These are phyloP conservation scores for Ricinus communis DNA, from an alignment of 345 rosid genomes.

Conservation along the genomic window DNA sequence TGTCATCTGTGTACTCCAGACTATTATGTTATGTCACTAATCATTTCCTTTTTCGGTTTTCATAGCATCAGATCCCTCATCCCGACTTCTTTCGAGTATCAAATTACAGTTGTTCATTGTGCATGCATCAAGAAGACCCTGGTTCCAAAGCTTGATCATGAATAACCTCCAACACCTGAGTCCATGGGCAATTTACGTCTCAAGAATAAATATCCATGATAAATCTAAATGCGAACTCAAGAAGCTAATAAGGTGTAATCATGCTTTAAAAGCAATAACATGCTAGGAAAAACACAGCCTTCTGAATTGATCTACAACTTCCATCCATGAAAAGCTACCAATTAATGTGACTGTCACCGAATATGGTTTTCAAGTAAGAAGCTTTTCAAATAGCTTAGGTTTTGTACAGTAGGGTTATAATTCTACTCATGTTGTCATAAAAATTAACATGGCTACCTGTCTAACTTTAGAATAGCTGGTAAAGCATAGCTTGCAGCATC, in stretches of 20 bases:
- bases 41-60: slow-evolving; percentile 17
- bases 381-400: too few species aligned
- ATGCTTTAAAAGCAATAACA: too few species aligned
- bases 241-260: too few species aligned
- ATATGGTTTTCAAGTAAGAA: too few species aligned
- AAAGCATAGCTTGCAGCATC: not conserved
- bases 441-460: too few species aligned
- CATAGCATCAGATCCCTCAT: slow-evolving; percentile 6
- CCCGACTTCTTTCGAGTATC: slow-evolving; percentile 51
- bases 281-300: too few species aligned
- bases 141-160: slow-evolving; percentile 97
- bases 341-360: too few species aligned
- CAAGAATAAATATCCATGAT: not conserved
- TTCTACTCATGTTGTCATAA: too few species aligned
- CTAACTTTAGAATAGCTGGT: too few species aligned
- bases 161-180: slow-evolving; percentile 94
- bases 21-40: not conserved
- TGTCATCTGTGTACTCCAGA: not conserved
- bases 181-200: not conserved
- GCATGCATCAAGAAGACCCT: slow-evolving; percentile 82
- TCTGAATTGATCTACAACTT: too few species aligned
- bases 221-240: not conserved
- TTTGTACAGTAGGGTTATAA: too few species aligned
- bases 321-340: too few species aligned
- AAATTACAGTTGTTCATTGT: slow-evolving; percentile 84